These are phyloP conservation scores for Neonectria punicea DNA, from an alignment of 2,329 filamentous ascomycete genomes.

Conservation along the genomic window DNA sequence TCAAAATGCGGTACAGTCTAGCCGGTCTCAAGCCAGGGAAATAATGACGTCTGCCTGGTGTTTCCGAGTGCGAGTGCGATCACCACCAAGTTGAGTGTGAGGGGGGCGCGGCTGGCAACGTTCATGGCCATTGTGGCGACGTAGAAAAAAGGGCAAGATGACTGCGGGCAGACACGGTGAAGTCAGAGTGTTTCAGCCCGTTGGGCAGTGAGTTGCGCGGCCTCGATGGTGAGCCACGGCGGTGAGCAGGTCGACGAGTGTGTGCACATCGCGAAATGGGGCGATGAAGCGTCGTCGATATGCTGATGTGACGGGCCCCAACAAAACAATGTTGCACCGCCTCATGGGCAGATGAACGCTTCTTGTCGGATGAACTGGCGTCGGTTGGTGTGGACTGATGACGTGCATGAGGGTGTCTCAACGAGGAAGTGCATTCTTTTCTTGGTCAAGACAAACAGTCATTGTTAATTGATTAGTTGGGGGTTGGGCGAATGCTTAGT, in stretches of 20 bases:
- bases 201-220: background rate
- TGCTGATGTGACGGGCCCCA: slow-evolving; percentile 18
- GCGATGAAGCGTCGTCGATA: slow-evolving; percentile 16
- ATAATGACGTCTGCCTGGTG: background rate
- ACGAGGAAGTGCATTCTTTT: background rate
- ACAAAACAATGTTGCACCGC: slow-evolving; percentile 8
- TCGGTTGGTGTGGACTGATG: background rate
- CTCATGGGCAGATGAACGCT: background rate
- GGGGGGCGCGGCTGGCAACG: background rate
- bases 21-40: background rate
- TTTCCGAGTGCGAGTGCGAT: background rate
- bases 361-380: slow-evolving; percentile 6
- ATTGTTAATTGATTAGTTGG: background rate
- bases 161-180: background rate
- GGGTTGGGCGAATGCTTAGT: slow-evolving; percentile 13
- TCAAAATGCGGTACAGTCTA: background rate
- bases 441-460: background rate
- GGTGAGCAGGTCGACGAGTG: background rate
- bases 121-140: background rate
- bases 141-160: background rate
- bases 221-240: background rate
- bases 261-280: slow-evolving; percentile 26
- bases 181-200: background rate
- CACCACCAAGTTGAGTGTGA: background rate
- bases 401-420: background rate